phyloP scores from a whole-genome alignment of 2,329 filamentous ascomycete species.

The Penicillium sp. region DNA sequence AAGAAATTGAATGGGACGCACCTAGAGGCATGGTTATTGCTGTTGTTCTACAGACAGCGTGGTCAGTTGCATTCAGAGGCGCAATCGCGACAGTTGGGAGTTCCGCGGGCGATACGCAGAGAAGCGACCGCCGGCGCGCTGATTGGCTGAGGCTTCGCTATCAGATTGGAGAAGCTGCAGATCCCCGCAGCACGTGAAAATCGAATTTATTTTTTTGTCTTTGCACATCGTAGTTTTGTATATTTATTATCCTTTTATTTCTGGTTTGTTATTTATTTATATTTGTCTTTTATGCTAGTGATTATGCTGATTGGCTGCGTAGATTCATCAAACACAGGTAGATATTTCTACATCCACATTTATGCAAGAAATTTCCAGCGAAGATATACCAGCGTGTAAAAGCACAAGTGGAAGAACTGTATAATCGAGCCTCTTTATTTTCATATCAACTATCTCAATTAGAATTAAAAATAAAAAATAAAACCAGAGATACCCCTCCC shows the following conservation, averaged over 20 bases:
- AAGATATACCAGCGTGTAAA: too few species aligned
- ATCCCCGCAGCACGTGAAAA: constrained; percentile 9
- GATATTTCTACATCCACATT: too few species aligned
- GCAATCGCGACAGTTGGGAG: constrained; percentile 7
- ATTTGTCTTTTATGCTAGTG: too few species aligned
- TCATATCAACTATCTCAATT: too few species aligned
- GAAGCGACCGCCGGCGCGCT: background rate
- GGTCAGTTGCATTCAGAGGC: background rate
- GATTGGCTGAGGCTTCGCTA: constrained; percentile 2
- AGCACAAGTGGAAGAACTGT: too few species aligned
- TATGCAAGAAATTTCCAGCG: too few species aligned
- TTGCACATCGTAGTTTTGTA: background rate
- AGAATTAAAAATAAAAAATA: background rate
- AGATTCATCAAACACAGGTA: too few species aligned
- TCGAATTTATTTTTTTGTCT: background rate
- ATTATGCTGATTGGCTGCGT: too few species aligned
- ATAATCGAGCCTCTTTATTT: too few species aligned
- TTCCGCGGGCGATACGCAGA: background rate
- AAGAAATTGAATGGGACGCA: constrained; percentile 16
- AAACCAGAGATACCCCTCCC: background rate
- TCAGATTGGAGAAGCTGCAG: background rate
- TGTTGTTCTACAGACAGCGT: background rate
- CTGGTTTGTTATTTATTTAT: background rate
- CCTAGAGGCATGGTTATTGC: constrained; percentile 29
- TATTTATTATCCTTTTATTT: background rate